These are phyloP conservation scores for Microcera coccophila DNA, from an alignment of 2,329 filamentous ascomycete genomes.

Conservation along the genomic window DNA sequence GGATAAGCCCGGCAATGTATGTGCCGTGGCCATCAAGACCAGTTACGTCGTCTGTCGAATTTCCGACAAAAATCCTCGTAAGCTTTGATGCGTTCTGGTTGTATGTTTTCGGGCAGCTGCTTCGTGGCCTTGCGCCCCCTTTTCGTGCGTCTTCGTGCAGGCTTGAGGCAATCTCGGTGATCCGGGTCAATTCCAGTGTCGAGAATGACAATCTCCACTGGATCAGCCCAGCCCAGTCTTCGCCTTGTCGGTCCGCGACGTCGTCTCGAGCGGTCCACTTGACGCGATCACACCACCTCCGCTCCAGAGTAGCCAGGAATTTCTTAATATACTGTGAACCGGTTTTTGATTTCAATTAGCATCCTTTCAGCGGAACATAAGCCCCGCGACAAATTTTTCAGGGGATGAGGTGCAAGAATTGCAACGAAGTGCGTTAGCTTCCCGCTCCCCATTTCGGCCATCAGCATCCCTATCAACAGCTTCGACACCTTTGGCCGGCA, in stretches of 20 bases:
- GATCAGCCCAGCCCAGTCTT: slow-evolving; percentile 9
- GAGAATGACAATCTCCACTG: slow-evolving; percentile 14
- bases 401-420: slow-evolving; percentile 7
- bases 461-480: too few species aligned
- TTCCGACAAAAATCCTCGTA: too few species aligned
- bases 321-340: slow-evolving; percentile 1
- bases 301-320: slow-evolving; percentile 7
- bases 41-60: too few species aligned
- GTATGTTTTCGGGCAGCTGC: slow-evolving; percentile 5
- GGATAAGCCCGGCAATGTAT: too few species aligned
- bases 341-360: slow-evolving; percentile 6
- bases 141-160: slow-evolving; percentile 8
- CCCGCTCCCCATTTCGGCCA: too few species aligned
- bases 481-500: too few species aligned
- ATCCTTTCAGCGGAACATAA: slow-evolving; percentile 8
- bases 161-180: slow-evolving; percentile 8
- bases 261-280: slow-evolving; percentile 13
- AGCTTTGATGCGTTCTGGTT: too few species aligned
- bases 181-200: slow-evolving; percentile 14
- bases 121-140: slow-evolving; percentile 4
- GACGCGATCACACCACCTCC: slow-evolving; percentile 11
- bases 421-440: too few species aligned
- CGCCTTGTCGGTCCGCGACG: not conserved
- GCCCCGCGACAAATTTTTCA: slow-evolving; percentile 3
- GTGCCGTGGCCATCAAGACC: too few species aligned